phyloP scores from a whole-genome alignment of 1,284 basidiomycete genomes.

The Trichosporon sp. region DNA sequence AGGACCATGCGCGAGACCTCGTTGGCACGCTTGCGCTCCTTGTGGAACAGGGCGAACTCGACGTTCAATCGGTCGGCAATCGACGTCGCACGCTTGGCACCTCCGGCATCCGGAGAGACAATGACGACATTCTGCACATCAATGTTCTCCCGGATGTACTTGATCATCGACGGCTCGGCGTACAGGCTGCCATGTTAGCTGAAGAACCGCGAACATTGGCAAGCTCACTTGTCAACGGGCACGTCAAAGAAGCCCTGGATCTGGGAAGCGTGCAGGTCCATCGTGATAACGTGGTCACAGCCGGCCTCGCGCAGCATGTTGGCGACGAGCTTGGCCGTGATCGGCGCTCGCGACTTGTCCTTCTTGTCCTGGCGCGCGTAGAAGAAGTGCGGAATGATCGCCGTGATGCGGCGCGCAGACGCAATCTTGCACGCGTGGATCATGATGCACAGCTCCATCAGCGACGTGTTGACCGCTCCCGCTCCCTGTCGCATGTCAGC shows the following conservation, averaged over 20 bases:
- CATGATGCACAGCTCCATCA: constrained; percentile 99
- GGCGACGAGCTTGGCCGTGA: constrained; percentile 96
- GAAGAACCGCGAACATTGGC: neutral
- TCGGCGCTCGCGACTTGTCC: constrained; percentile 97
- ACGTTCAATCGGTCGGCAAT: constrained; percentile 95
- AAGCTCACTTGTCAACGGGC: constrained; percentile 97
- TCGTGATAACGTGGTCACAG: constrained; percentile 99
- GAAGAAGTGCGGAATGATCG: constrained; percentile 89
- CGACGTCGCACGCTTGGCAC: constrained; percentile 95
- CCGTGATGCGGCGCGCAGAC: constrained; percentile 91
- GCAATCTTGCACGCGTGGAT: constrained; percentile 99
- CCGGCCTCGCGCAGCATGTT: constrained; percentile 98
- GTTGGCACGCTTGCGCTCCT: constrained; percentile 99
- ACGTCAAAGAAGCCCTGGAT: constrained; percentile 99
- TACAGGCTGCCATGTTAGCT: constrained; percentile 61
- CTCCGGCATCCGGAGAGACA: constrained; percentile 97
- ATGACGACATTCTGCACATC: constrained; percentile 84
- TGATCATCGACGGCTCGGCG: constrained; percentile 92
- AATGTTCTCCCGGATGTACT: constrained; percentile 91
- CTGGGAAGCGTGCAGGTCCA: constrained; percentile 97
- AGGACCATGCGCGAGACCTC: constrained; percentile 98
- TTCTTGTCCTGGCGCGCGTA: constrained; percentile 98
- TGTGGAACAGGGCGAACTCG: constrained; percentile 99
- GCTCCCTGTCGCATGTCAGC: constrained; percentile 30
- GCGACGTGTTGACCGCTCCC: constrained; percentile 66